Evolutionary conservation across 352 stramenopile species (phyloP).

Genomic region (Peronospora belbahrii): DNA sequence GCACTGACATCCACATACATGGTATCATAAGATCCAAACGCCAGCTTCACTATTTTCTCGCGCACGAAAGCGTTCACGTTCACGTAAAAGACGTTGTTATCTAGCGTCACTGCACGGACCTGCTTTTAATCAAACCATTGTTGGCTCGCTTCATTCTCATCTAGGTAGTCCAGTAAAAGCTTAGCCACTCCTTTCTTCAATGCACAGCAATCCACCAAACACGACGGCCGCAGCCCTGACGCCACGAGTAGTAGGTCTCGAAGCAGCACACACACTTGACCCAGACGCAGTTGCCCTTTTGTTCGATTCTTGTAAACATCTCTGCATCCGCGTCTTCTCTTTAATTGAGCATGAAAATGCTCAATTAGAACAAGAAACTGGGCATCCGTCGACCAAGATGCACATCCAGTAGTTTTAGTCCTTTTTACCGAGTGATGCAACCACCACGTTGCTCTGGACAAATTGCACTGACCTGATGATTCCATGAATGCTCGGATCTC

Average conservation of each 20-base stretch:
- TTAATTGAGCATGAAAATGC: constrained; percentile 13
- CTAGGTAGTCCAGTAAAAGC: constrained; percentile 20
- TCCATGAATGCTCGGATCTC: no score
- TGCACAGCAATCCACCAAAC: no score
- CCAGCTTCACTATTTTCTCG: constrained; percentile 26
- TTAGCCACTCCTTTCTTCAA: constrained; percentile 16
- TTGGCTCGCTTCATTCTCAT: not conserved
- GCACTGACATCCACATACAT: constrained; percentile 34
- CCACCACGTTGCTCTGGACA: no score
- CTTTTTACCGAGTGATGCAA: constrained; percentile 1
- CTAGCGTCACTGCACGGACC: constrained; percentile 25
- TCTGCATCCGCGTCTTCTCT: not conserved
- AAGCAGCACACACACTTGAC: constrained; percentile 28
- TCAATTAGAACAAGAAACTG: constrained; percentile 9
- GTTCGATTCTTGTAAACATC: constrained; percentile 1
- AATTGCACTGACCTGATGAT: no score
- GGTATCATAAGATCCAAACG: constrained; percentile 11
- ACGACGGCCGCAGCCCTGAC: no score
- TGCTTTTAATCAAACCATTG: constrained; percentile 1
- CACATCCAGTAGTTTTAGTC: not conserved
- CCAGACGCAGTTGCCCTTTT: constrained; percentile 5
- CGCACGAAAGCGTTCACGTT: constrained; percentile 25
- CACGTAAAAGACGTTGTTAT: constrained; percentile 42
- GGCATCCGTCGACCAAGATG: constrained; percentile 7
- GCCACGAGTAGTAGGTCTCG: constrained; percentile 32